These are phyloP conservation scores for Lepidium africanum DNA, from an alignment of 345 rosid species.

Conservation along the genomic window DNA sequence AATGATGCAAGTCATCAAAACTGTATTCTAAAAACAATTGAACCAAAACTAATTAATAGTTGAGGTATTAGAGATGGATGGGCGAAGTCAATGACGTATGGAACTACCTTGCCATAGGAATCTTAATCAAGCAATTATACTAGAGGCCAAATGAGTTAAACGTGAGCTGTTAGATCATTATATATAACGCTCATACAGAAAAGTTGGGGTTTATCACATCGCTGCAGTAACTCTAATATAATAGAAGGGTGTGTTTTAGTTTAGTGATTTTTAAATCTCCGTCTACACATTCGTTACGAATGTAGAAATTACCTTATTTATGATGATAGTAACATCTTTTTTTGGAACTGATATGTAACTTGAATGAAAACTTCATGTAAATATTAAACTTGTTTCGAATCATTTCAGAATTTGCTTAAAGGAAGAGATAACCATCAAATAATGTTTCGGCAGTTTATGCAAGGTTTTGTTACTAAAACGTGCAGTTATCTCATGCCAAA, in stretches of 20 bases:
- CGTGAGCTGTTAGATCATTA: neutral
- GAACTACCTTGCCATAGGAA: neutral
- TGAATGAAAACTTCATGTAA: neutral
- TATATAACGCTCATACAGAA: neutral
- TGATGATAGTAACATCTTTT: neutral
- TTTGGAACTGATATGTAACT: neutral
- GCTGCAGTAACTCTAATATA: neutral
- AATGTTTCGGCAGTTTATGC: neutral
- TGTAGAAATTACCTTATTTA: neutral
- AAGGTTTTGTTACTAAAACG: neutral
- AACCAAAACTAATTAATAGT: neutral
- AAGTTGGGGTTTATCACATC: neutral
- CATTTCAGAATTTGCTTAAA: neutral
- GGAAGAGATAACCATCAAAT: neutral
- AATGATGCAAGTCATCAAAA: conserved; percentile 9
- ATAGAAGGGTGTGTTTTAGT: neutral
- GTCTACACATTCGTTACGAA: neutral
- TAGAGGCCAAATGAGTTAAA: neutral
- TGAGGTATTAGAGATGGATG: neutral
- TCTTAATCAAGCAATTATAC: neutral
- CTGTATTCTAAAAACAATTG: neutral
- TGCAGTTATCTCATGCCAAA: neutral
- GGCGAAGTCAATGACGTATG: neutral
- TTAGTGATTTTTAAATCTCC: neutral
- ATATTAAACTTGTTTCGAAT: neutral